phyloP scores from a whole-genome alignment of 75 land plant species.

The Picea glauca region DNA sequence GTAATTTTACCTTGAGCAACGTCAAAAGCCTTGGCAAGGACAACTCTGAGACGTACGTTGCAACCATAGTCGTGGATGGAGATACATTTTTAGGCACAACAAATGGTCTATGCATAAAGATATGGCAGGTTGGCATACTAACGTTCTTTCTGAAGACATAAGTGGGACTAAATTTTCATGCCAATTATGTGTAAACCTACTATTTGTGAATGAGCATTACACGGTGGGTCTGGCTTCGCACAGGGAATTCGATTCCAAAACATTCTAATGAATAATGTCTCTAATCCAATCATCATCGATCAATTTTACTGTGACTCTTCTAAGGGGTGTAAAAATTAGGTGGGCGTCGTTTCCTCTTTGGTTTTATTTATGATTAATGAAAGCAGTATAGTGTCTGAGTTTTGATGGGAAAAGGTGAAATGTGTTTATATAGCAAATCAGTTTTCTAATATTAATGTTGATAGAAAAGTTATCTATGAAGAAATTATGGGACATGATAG shows the following conservation, averaged over 20 bases:
- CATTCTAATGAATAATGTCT: conserved; percentile 41
- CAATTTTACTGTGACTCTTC: conserved; percentile 58
- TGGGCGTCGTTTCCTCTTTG: neutral
- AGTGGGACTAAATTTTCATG: no score
- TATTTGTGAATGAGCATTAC: neutral
- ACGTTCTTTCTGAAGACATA: no score
- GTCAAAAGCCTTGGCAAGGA: conserved; percentile 91
- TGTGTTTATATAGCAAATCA: no score
- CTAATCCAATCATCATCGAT: conserved; percentile 51
- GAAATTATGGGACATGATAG: neutral
- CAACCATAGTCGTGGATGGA: conserved; percentile 46
- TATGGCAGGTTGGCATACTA: conserved; percentile 70
- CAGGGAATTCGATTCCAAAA: conserved; percentile 37
- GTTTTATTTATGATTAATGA: neutral
- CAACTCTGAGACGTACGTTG: conserved; percentile 44
- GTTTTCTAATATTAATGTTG: no score
- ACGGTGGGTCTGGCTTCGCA: conserved; percentile 56
- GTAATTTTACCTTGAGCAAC: conserved; percentile 21
- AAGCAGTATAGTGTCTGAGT: neutral
- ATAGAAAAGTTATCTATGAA: no score
- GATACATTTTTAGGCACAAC: conserved; percentile 58
- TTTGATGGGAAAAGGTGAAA: no score
- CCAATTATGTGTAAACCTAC: neutral
- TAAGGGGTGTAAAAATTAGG: conserved; percentile 37
- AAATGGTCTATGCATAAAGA: conserved; percentile 83